A percentile compares a stretch with the other conserved stretches of the same genome.
These are phyloP conservation scores for Sporisorium reilianum DNA, from an alignment of 1,284 basidiomycete genomes.

Conservation along the genomic window DNA sequence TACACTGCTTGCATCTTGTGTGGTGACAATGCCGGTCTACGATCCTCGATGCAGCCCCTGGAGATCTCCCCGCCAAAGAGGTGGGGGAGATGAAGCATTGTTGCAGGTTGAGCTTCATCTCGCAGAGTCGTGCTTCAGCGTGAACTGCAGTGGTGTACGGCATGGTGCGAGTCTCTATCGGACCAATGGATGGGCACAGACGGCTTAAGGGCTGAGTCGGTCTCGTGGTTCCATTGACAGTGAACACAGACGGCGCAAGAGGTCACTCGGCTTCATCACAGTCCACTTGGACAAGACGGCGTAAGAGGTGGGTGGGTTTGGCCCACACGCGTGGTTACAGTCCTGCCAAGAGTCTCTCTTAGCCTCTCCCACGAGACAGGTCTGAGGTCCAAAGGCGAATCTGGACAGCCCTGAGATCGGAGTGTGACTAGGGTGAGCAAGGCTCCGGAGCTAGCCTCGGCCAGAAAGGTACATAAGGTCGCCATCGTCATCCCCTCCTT, in stretches of 20 bases:
- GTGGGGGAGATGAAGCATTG: background rate
- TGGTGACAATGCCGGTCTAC: constrained; percentile 5
- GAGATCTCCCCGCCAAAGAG: background rate
- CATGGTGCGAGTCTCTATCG: background rate
- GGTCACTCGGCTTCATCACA: background rate
- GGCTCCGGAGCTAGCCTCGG: background rate
- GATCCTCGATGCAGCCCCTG: background rate
- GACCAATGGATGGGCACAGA: too few species aligned
- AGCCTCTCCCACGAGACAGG: background rate
- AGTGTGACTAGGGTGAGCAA: background rate
- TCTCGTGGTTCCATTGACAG: too few species aligned
- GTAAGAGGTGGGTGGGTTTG: background rate
- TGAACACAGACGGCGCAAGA: background rate
- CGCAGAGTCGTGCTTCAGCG: background rate
- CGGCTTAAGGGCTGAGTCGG: too few species aligned
- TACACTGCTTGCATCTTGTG: background rate
- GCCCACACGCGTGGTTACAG: background rate
- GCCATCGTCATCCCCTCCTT: background rate
- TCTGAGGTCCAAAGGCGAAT: background rate
- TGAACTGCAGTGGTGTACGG: background rate
- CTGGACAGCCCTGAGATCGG: background rate
- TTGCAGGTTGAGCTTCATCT: background rate
- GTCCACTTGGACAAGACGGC: too few species aligned
- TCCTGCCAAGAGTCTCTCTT: background rate
- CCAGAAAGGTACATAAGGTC: constrained; percentile 1